Base-by-base conservation (phyloP, 345 rosid genomes). In the Barbarea vulgaris region DNA sequence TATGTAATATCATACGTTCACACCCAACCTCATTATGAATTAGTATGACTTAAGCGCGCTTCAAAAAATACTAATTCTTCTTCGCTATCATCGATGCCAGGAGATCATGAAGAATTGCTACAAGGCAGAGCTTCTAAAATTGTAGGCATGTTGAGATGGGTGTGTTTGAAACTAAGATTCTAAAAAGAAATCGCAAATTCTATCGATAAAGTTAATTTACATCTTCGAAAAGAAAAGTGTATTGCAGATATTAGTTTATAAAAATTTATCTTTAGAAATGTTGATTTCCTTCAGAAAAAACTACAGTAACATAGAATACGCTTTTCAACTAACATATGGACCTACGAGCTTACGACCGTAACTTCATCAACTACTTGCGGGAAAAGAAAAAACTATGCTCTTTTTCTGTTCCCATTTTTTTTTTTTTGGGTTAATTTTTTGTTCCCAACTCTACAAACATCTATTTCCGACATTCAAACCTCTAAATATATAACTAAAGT, bases 361-460 rank as follows among this genome's bases (percentile, higher is more conserved):
- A 46, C 19, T 53, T 62, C 51, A 27, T 63, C 64, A 33, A 65
- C 65, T 33, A 46, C 66, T 13, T 12, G 19, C 24, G 27, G 33
- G 10, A 4, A 22, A 42, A 15, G 8, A 46, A 19, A 4, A 4
- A 52, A 34, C 17, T 6, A 64, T 27, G 41, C 46, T 9, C 44
- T 48, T 30, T 59, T 67, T 59, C 59, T n/a, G n/a, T n/a, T n/a
- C n/a, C n/a, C n/a, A n/a, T n/a, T n/a, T n/a, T n/a, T n/a, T n/a
- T n/a, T n/a, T n/a, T n/a, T n/a, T n/a, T n/a, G n/a, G n/a, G n/a
- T n/a, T n/a, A n/a, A 27, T 28, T 30, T 31, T 31, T 31, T 51
- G 74, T 68, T 68, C 48, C 69, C 39, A 75, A 62, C 69, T 68
- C 68, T 68, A 51, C 74, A 75, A 51, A 51, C 79, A 75, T 51